Conservation (phyloP, 768 basidiomycete genomes). For the Guyanaporus albipodus region DNA sequence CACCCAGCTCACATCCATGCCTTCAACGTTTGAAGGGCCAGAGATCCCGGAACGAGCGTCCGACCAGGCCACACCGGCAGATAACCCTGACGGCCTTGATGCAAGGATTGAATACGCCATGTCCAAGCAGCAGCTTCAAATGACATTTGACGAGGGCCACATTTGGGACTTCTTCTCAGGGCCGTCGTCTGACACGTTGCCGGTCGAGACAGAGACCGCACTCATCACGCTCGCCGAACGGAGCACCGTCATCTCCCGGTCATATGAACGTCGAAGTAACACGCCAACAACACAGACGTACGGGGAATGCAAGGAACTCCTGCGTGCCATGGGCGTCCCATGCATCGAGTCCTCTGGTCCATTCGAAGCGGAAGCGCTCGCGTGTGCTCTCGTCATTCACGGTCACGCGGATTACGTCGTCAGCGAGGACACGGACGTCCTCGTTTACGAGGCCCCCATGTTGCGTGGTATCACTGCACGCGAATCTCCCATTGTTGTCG, state of each 20-base stretch:
- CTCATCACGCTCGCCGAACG: slow-evolving; percentile 40
- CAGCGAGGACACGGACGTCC: slow-evolving; percentile 88
- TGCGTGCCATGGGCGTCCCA: slow-evolving; percentile 79
- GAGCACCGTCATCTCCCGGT: slow-evolving; percentile 56
- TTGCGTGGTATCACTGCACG: slow-evolving; percentile 70
- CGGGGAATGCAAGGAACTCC: slow-evolving; percentile 60
- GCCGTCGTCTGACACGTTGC: slow-evolving; percentile 5
- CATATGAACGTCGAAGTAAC: slow-evolving; percentile 59
- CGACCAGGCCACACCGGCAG: slow-evolving; percentile 2
- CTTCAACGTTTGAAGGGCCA: slow-evolving; percentile 26
- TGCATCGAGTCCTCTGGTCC: slow-evolving; percentile 65
- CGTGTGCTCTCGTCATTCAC: slow-evolving; percentile 66
- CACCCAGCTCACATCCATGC: slow-evolving; percentile 41
- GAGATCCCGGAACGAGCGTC: slow-evolving; percentile 6
- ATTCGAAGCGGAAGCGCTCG: slow-evolving; percentile 84
- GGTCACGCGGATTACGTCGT: slow-evolving; percentile 85
- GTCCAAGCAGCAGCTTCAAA: slow-evolving; percentile 59
- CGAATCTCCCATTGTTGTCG: slow-evolving; percentile 53
- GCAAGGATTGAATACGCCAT: slow-evolving; percentile 43
- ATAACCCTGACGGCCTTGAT: slow-evolving; percentile 29
- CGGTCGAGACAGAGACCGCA: slow-evolving; percentile 20
- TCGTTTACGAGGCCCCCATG: slow-evolving; percentile 79
- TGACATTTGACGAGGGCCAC: slow-evolving; percentile 56
- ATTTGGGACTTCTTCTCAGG: slow-evolving; percentile 50
- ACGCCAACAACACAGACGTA: slow-evolving; percentile 66